Evolutionary conservation across 2,329 filamentous ascomycete genomes (phyloP), one percentile per base, ranked within the genome.

Genomic region (Lasiodiplodia citricola): DNA sequence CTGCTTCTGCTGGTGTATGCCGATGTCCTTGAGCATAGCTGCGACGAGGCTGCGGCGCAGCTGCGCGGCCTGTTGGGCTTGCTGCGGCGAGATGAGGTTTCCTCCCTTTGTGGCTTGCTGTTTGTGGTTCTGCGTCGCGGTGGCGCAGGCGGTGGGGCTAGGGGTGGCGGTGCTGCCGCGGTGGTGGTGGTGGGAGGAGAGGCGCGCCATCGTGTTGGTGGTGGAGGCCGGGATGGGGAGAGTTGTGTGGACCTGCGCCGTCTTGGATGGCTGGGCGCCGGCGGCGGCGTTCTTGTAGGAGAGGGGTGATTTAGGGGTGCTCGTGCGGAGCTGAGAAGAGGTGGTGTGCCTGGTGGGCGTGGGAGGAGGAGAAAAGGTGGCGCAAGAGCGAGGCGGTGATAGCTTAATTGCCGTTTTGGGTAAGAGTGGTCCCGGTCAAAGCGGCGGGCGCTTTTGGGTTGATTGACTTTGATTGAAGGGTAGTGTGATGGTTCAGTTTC

Each of bases 321-420:
- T 37, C 18, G 18, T n/a, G 69, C 16, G 47, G 66, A 47, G 37
- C 14, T 51, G 41, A 14, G 35, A 16, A 11, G 51, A n/a, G 18
- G 63, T 35, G 63, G 37, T 44, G 35, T 31, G 41, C 6, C 13
- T 44, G 35, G 23, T 23, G 23, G 51, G n/a, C 3, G 31, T 52
- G 44, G 47, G 25, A 8, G 60, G 44, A 52, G 60, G 31, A 18
- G 58, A 62, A 16, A 21, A 44, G 41, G 54, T 18, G 41, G 16
- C 41, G 35, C 28, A 31, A 37, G 54, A 35, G 54, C 16, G 14
- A 18, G 44, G 58, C 51, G 56, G 37, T 31, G 58, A 16, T 35
- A 63, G 58, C 5, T 52, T 52, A 18, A 64, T 64, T 64, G 60
- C 60, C 60, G 44, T 37, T 64, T 64, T 54, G 28, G 60, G 60